Conservation (phyloP, 768 basidiomycete genomes). For the Mycena indigotica region DNA sequence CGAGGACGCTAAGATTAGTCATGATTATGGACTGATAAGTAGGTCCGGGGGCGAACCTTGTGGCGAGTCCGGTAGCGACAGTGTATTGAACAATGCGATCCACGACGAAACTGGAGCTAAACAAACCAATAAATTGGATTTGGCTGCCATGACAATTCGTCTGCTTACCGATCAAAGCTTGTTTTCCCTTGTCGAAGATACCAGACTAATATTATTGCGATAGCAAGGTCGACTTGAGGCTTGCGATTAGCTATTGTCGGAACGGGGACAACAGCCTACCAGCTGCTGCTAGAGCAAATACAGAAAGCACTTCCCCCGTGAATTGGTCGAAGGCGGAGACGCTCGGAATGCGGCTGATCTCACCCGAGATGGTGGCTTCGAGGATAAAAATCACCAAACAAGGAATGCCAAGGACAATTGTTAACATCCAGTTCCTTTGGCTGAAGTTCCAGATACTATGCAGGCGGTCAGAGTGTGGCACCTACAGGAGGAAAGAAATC, state of each 20-base stretch:
- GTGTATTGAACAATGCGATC: slow-evolving; percentile 12
- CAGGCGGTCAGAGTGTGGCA: not conserved
- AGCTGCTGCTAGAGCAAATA: slow-evolving; percentile 6
- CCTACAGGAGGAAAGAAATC: not conserved
- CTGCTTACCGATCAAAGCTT: slow-evolving; percentile 8
- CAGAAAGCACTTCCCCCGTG: slow-evolving; percentile 2
- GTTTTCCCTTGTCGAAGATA: slow-evolving; percentile 15
- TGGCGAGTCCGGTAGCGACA: slow-evolving; percentile 13
- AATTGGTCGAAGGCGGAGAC: slow-evolving; percentile 6
- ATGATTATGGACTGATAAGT: not conserved
- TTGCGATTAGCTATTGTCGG: too few species aligned
- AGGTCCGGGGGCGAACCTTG: slow-evolving; percentile 7
- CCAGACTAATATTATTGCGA: slow-evolving; percentile 13
- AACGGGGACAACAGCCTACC: slow-evolving; percentile 1
- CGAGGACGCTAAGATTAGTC: slow-evolving; percentile 8
- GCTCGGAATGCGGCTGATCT: not conserved
- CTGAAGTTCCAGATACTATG: slow-evolving; percentile 17
- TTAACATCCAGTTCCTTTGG: slow-evolving; percentile 7
- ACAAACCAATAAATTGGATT: not conserved
- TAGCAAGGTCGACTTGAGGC: slow-evolving; percentile 11
- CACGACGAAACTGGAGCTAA: slow-evolving; percentile 15
- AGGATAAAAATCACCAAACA: slow-evolving; percentile 2
- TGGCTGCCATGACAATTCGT: not conserved
- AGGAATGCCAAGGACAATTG: not conserved
- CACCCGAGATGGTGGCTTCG: slow-evolving; percentile 2